A percentile compares a stretch with the other conserved stretches of the same genome.
Conservation (phyloP, 2,329 filamentous ascomycete species). For the Daldinia sp. region DNA sequence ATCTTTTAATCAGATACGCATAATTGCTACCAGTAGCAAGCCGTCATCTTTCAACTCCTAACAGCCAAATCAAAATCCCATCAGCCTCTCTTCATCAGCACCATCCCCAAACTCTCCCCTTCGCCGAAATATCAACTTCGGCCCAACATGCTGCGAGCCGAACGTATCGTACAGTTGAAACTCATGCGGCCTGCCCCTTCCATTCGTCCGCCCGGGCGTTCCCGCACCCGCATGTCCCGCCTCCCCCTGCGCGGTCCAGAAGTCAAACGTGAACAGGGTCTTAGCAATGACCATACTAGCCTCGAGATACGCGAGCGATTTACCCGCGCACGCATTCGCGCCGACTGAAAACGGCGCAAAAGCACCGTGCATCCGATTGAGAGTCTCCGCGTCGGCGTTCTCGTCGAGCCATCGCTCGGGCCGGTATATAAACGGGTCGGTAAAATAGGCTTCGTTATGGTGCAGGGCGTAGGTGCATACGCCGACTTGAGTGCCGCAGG, state of each 20-base stretch:
- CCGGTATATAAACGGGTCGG: constrained; percentile 5
- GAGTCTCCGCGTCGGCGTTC: not conserved
- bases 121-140: not conserved
- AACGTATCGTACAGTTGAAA: constrained; percentile 15
- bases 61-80: not conserved
- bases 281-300: not conserved
- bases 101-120: not conserved
- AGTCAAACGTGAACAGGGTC: constrained; percentile 13
- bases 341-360: constrained; percentile 15
- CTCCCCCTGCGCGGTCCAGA: not conserved
- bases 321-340: not conserved
- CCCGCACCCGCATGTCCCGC: constrained; percentile 2
- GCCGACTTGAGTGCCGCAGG: constrained; percentile 3
- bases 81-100: not conserved
- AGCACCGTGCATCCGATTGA: constrained; percentile 1
- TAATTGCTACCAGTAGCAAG: not conserved
- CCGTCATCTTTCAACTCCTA: not conserved
- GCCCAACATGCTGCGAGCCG: constrained; percentile 6
- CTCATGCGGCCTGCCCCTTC: constrained; percentile 6
- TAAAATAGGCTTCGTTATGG: constrained; percentile 17
- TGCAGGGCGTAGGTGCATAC: constrained; percentile 3
- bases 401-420: constrained; percentile 14
- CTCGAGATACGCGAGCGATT: constrained; percentile 5
- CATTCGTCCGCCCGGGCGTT: not conserved
- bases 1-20: not conserved